phyloP scores from a whole-genome alignment of 257 asterid species.

The Jacaranda copaia region DNA sequence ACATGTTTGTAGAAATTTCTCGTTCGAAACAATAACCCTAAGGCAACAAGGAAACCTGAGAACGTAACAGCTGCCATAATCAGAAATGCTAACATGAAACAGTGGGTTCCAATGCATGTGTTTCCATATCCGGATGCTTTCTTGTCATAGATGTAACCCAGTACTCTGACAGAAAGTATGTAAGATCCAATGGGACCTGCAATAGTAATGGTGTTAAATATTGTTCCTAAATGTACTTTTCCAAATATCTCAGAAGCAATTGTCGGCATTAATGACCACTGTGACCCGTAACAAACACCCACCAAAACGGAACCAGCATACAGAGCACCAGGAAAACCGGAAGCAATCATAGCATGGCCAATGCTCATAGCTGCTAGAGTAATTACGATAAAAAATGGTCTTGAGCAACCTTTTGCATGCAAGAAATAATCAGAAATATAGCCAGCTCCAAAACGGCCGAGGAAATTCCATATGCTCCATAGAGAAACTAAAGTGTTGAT shows the following conservation, averaged over 20 bases:
- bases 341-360: constrained; percentile 72
- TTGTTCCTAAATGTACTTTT: constrained; percentile 71
- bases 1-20: constrained; percentile 66
- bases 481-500: constrained; percentile 74
- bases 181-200: constrained; percentile 88
- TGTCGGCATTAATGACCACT: constrained; percentile 96
- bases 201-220: constrained; percentile 77
- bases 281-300: constrained; percentile 89
- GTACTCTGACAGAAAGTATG: constrained; percentile 72
- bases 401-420: constrained; percentile 59
- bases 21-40: constrained; percentile 67
- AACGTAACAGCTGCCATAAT: constrained; percentile 74
- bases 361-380: constrained; percentile 72
- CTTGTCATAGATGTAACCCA: constrained; percentile 77
- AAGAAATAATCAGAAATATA: constrained; percentile 77
- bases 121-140: constrained; percentile 49
- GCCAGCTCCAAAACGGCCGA: constrained; percentile 90
- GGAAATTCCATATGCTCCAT: constrained; percentile 95
- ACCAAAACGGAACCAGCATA: constrained; percentile 75
- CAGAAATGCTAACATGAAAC: constrained; percentile 73
- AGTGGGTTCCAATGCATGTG: constrained; percentile 69
- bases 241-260: constrained; percentile 82
- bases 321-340: constrained; percentile 70
- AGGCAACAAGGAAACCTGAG: constrained; percentile 71
- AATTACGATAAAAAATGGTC: constrained; percentile 72